Evolutionary conservation across 2,329 filamentous ascomycete species (phyloP), one percentile per base, ranked within the genome.

Genomic region (Biscogniauxia mediterranea): DNA sequence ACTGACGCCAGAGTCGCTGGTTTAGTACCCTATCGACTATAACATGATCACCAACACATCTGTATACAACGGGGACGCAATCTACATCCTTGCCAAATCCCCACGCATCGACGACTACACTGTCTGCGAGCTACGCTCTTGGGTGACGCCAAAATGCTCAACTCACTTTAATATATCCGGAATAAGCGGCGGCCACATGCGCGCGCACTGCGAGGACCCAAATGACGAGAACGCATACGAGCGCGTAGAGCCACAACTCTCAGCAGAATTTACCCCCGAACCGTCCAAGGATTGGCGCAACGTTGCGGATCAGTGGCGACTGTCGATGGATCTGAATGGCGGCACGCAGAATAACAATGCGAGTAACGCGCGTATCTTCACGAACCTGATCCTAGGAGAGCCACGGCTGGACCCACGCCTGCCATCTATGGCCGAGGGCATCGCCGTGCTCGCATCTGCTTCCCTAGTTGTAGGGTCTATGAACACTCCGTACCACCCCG

Each of bases 401-500:
- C 72, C 76, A 0, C 56, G 60, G 0, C 79, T 91, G 0, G 77
- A 82, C 38, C 73, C 79, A 0, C 69, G 74, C 0, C 73, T 88
- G 0, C 91, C 91, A 0, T 91, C 87, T 2, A 80, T 91, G n/a
- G 87, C 86, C 0, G 91, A 95, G 74, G 88, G 88, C 0, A 72
- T 95, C 0, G 89, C 90, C 0, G 89, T 92, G 0, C 81, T 93
- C 68, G 83, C 85, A 0, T 85, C 86, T 3, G 87, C 84, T 42
- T 91, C 89, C 0, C 73, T 93, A 0, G 80, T 93, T 8, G 79
- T 87, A 52, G 81, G 84, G 8, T 76, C 86, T 1, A 75, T 84
- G 8, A 80, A 85, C 59, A 77, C 88, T 0, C 87, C 89, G 0
- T 91, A 89, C 68, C 77, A 81, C 0, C 83, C 85, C 46, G 81